These are phyloP conservation scores for Gossypium davidsonii DNA, from an alignment of 441 rosid genomes.

Conservation along the genomic window DNA sequence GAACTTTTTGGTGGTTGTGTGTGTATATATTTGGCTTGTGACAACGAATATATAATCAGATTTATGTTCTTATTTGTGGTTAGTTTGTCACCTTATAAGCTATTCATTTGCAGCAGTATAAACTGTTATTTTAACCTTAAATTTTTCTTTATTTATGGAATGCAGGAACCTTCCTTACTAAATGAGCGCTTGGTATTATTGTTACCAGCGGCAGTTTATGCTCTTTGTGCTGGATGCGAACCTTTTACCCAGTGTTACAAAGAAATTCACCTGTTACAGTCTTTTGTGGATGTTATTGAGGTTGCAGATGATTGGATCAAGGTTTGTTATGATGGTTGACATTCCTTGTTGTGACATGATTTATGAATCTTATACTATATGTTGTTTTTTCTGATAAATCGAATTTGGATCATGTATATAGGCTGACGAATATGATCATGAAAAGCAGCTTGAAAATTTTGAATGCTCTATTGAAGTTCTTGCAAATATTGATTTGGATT, in stretches of 20 bases:
- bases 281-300: conserved; percentile 38
- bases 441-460: conserved; percentile 44
- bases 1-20: not conserved
- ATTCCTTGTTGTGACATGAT: not conserved
- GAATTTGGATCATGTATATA: conserved; percentile 30
- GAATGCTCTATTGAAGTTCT: conserved; percentile 85
- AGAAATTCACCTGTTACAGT: conserved; percentile 29
- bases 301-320: conserved; percentile 40
- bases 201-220: conserved; percentile 77
- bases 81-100: not conserved
- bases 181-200: conserved; percentile 52
- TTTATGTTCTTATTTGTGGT: not conserved
- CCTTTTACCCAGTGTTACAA: conserved; percentile 38
- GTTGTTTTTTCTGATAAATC: conserved; percentile 20
- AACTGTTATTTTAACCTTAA: not conserved
- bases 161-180: conserved; percentile 52
- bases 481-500: conserved; percentile 39
- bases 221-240: conserved; percentile 71
- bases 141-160: conserved; percentile 8
- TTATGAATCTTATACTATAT: conserved; percentile 1
- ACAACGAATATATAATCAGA: not conserved
- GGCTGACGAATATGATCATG: conserved; percentile 47
- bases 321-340: conserved; percentile 37
- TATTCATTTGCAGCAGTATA: not conserved
- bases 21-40: not conserved